Conservation (phyloP, 2,329 filamentous ascomycete genomes). For the Meredithiella fracta region DNA sequence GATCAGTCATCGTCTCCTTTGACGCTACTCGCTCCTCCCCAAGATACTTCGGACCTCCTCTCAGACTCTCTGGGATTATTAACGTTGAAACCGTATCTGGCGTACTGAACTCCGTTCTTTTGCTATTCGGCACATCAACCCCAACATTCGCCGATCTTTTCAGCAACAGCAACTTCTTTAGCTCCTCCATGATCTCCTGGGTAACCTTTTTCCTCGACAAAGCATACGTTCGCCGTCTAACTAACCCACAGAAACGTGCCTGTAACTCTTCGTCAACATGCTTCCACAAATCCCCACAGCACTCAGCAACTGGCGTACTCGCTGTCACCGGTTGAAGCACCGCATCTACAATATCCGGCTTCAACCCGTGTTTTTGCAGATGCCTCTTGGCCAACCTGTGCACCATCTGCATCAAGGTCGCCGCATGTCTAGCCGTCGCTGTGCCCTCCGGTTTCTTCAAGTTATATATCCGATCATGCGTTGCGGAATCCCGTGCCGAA, state of each 20-base stretch:
- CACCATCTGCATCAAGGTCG: constrained; percentile 26
- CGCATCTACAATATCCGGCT: constrained; percentile 1
- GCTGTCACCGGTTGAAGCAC: constrained; percentile 12
- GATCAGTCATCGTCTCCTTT: constrained; percentile 13
- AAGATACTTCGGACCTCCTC: constrained; percentile 2
- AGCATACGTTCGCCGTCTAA: constrained; percentile 24
- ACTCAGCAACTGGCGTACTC: constrained; percentile 24
- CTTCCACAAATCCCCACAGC: constrained; percentile 31
- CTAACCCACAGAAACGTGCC: constrained; percentile 33
- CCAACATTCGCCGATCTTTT: background rate
- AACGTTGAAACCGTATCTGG: constrained; percentile 7
- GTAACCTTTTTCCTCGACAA: constrained; percentile 30
- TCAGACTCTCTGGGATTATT: constrained; percentile 4
- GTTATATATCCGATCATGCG: constrained; percentile 26
- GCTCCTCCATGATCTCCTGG: constrained; percentile 27
- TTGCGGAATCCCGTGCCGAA: constrained; percentile 30
- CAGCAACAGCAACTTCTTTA: constrained; percentile 5
- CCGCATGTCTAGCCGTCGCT: constrained; percentile 21
- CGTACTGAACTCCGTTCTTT: background rate
- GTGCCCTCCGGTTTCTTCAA: constrained; percentile 1
- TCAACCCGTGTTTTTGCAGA: constrained; percentile 26
- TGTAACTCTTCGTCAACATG: constrained; percentile 33
- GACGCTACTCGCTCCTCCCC: constrained; percentile 10
- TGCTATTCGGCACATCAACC: background rate
- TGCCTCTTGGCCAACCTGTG: constrained; percentile 30